These are phyloP conservation scores for Russula emetica DNA, from an alignment of 768 basidiomycete species.

Conservation along the genomic window DNA sequence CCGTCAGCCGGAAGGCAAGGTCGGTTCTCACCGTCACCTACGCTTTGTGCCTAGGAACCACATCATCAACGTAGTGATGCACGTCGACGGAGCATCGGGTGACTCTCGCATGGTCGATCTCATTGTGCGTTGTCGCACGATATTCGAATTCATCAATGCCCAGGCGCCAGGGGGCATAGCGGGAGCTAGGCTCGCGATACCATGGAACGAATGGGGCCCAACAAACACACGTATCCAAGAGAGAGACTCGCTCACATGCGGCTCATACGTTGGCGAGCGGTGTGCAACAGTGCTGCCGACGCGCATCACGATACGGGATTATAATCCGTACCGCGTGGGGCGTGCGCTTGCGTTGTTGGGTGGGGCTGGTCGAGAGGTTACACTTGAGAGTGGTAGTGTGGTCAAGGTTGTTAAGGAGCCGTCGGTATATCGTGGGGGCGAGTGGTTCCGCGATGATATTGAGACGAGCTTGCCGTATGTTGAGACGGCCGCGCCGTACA, in stretches of 20 bases:
- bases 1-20: neutral
- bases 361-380: neutral
- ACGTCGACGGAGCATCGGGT: neutral
- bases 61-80: conserved; percentile 17
- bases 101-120: conserved; percentile 7
- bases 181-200: neutral
- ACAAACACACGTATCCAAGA: neutral
- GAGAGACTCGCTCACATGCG: conserved; percentile 9
- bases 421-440: neutral
- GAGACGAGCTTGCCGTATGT: conserved; percentile 15
- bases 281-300: conserved; percentile 2
- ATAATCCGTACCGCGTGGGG: conserved; percentile 10
- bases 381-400: neutral
- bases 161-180: no score
- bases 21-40: neutral
- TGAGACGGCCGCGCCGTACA: conserved; percentile 7
- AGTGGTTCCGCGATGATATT: conserved; percentile 4
- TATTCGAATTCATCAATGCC: neutral
- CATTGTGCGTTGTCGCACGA: conserved; percentile 12
- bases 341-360: neutral
- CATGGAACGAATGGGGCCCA: conserved; percentile 14
- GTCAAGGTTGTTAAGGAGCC: neutral
- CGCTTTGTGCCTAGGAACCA: conserved; percentile 2
- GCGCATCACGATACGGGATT: conserved; percentile 13
- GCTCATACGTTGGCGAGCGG: conserved; percentile 15